These are phyloP conservation scores for Fistulifera solaris DNA, from an alignment of 108 stramenopile genomes.

Conservation along the genomic window DNA sequence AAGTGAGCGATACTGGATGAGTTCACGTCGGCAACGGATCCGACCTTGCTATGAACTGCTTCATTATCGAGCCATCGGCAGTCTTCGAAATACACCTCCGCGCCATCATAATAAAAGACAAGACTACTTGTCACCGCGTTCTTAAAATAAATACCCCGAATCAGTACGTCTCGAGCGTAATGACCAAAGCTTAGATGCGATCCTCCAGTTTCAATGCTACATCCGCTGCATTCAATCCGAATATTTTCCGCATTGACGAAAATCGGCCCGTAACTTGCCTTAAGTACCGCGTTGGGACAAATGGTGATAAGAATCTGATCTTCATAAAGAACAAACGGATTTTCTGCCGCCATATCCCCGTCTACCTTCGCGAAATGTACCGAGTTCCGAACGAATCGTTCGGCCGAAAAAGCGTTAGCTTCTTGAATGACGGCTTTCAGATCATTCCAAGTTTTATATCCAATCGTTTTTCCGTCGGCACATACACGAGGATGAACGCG, in stretches of 20 bases:
- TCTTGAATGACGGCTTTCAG: constrained; percentile 56
- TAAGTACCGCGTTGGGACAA: constrained; percentile 53
- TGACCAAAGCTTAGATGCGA: constrained; percentile 79
- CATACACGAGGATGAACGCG: constrained; percentile 43
- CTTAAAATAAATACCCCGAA: constrained; percentile 62
- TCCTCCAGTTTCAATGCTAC: constrained; percentile 23
- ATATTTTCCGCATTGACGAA: constrained; percentile 79
- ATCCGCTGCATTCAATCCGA: constrained; percentile 55
- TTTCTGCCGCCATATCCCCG: constrained; percentile 10
- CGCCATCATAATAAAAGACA: constrained; percentile 67
- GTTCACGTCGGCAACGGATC: constrained; percentile 69
- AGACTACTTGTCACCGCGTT: constrained; percentile 47
- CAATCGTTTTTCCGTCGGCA: constrained; percentile 50
- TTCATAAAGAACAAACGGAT: constrained; percentile 32
- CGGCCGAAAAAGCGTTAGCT: constrained; percentile 63
- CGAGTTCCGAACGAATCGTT: constrained; percentile 58
- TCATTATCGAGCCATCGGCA: constrained; percentile 59
- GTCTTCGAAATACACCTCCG: constrained; percentile 64
- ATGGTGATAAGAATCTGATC: constrained; percentile 61
- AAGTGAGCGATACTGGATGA: constrained; percentile 59
- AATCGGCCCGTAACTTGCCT: constrained; percentile 33
- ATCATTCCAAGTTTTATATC: constrained; percentile 54
- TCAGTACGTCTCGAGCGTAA: constrained; percentile 52
- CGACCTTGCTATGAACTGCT: constrained; percentile 25
- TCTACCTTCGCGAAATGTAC: constrained; percentile 19